Evolutionary conservation across 1,284 basidiomycete genomes (phyloP).

Genomic region (Agaricales sp.): DNA sequence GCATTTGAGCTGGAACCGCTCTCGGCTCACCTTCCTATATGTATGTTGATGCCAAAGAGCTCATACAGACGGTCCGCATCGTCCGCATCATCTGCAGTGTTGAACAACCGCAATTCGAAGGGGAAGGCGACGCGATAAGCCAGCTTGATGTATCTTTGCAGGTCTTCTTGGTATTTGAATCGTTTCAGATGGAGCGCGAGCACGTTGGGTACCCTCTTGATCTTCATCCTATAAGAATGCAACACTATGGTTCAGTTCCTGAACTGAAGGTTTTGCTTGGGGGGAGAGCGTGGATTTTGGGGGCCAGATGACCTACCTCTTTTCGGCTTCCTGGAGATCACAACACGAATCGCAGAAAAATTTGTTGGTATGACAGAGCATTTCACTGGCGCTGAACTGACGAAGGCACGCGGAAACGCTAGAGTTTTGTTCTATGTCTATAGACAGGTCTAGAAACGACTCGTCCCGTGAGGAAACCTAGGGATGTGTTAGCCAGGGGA

Average conservation of each 20-base stretch:
- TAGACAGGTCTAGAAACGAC: conserved; percentile 91
- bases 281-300: no score
- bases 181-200: conserved; percentile 94
- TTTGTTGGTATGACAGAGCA: conserved; percentile 96
- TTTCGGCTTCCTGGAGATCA: conserved; percentile 95
- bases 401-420: conserved; percentile 92
- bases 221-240: conserved; percentile 84
- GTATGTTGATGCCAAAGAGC: conserved; percentile 93
- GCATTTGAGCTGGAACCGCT: conserved; percentile 8
- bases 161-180: conserved; percentile 94
- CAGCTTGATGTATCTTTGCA: conserved; percentile 86
- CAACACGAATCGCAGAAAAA: conserved; percentile 98
- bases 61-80: conserved; percentile 88
- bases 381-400: conserved; percentile 95
- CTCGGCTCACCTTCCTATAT: conserved; percentile 84
- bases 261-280: background rate
- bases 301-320: conserved; percentile 50
- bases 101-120: conserved; percentile 87
- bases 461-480: conserved; percentile 95
- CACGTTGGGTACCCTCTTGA: conserved; percentile 91
- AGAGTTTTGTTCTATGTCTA: conserved; percentile 97
- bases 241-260: conserved; percentile 10
- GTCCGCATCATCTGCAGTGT: conserved; percentile 89
- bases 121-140: conserved; percentile 96
- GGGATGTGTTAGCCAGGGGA: conserved; percentile 7